These are phyloP conservation scores for Saccharomyces kudriavzevii DNA, from an alignment of 805 yeast species.

Conservation along the genomic window DNA sequence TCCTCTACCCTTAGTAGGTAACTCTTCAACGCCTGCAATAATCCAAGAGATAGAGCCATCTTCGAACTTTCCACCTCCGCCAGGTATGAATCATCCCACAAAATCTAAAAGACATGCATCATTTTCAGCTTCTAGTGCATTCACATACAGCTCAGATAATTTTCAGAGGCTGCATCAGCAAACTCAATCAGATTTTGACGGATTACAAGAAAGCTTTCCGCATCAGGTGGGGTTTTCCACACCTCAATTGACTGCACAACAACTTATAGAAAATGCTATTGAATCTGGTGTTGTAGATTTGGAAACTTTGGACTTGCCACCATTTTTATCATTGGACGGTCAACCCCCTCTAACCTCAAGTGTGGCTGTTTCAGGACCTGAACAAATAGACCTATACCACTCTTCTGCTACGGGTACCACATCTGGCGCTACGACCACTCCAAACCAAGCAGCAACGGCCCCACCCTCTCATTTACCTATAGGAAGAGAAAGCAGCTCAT, in stretches of 20 bases:
- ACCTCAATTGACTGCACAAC: slow-evolving; percentile 58
- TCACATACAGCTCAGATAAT: slow-evolving; percentile 25
- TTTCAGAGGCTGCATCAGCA: neutral
- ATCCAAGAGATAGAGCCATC: neutral
- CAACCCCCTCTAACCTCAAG: neutral
- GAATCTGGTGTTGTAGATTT: slow-evolving; percentile 20
- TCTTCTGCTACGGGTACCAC: neutral
- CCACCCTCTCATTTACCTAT: neutral
- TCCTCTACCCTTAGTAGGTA: neutral
- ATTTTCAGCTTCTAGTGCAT: slow-evolving; percentile 36
- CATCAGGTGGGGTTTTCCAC: slow-evolving; percentile 73
- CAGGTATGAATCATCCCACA: slow-evolving; percentile 7
- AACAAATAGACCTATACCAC: neutral
- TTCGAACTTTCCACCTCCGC: neutral
- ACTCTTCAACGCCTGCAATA: neutral
- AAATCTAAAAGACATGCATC: slow-evolving; percentile 36
- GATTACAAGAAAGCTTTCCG: slow-evolving; percentile 34
- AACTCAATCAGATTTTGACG: slow-evolving; percentile 4
- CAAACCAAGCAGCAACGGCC: neutral
- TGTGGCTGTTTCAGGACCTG: neutral
- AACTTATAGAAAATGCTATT: slow-evolving; percentile 28
- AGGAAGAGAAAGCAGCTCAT: neutral
- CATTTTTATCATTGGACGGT: slow-evolving; percentile 19
- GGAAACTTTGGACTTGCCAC: slow-evolving; percentile 20
- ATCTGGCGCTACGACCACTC: neutral